Evolutionary conservation across 129 eudicot species (phyloP), one percentile per base, ranked within the genome.

Genomic region (Gnaphalium uliginosum): DNA sequence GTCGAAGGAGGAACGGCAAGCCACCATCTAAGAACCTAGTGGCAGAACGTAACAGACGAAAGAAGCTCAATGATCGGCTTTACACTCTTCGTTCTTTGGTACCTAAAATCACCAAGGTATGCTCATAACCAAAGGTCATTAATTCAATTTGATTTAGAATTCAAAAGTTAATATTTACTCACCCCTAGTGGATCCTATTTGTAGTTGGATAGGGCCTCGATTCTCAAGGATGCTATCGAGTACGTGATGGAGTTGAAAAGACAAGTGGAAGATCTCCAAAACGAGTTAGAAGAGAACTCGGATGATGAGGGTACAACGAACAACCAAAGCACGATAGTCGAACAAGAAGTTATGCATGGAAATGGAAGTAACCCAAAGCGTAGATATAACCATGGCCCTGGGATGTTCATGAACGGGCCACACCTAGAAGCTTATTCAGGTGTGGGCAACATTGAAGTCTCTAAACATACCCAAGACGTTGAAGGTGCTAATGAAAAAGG

Each of bases 1-100:
- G 71, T 32, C 26, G 71, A n/a, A 66, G 71, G 30, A 66, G 30
- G n/a, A 83, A 73, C 7, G 97, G 96, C 19, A 93, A 95, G 56
- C 88, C 87, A 2, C 92, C 82, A 54, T 87, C 94, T 21, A 95
- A 95, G 78, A 95, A 95, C 50, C 92, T 95, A 1, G 13, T 71
- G 81, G 99, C 99, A 21, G 99, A 94, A 85, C 93, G 99, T 76
- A 90, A 75, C 72, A 85, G 99, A 77, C 81, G 99, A 78, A 90
- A 91, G 88, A 94, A 91, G 81, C 99, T 94, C 32, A 91, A 94
- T 48, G 99, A 94, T n/a, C 85, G 99, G 56, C 96, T 94, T 26
- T 94, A 94, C 50, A 61, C 79, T 50, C 97, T 94, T 57, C 79
- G 99, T 8, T 86, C 97, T 66, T 76, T 94, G 63, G 99, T 94